Conservation (phyloP, 2,329 filamentous ascomycete species). For the Trichoderma sp. region DNA sequence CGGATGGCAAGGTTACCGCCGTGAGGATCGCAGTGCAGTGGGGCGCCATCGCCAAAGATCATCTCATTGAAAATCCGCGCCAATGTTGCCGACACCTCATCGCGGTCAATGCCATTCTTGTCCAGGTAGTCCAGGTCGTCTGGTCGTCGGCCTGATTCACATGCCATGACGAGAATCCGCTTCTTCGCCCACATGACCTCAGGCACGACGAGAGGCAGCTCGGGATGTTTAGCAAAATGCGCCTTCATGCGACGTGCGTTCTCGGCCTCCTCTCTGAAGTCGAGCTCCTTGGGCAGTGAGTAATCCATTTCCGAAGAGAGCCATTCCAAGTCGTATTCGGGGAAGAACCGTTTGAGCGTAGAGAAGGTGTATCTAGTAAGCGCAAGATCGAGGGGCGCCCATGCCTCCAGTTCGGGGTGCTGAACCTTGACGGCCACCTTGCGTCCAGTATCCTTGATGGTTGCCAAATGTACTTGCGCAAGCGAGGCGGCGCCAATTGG, state of each 20-base stretch:
- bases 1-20: conserved; percentile 94
- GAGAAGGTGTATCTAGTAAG: conserved; percentile 89
- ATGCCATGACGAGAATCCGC: conserved; percentile 94
- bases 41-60: conserved; percentile 90
- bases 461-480: conserved; percentile 91
- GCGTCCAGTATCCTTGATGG: conserved; percentile 77
- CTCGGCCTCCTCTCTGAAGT: conserved; percentile 82
- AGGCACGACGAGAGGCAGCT: conserved; percentile 84
- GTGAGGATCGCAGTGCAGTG: conserved; percentile 95
- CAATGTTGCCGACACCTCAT: conserved; percentile 90
- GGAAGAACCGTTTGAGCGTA: conserved; percentile 89
- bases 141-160: conserved; percentile 80
- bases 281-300: conserved; percentile 86
- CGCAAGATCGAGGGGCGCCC: conserved; percentile 84
- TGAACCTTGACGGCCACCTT: conserved; percentile 96
- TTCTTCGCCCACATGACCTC: conserved; percentile 87
- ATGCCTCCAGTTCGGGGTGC: conserved; percentile 86
- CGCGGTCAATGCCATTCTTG: conserved; percentile 82
- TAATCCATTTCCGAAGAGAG: conserved; percentile 89
- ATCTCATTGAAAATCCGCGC: conserved; percentile 98
- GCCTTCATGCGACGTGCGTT: conserved; percentile 80
- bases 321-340: conserved; percentile 97
- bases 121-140: conserved; percentile 91
- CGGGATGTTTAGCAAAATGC: conserved; percentile 75
- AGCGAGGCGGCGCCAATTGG: conserved; percentile 93